phyloP scores from a whole-genome alignment of 2,329 filamentous ascomycete species.

The Colletotrichum truncatum region DNA sequence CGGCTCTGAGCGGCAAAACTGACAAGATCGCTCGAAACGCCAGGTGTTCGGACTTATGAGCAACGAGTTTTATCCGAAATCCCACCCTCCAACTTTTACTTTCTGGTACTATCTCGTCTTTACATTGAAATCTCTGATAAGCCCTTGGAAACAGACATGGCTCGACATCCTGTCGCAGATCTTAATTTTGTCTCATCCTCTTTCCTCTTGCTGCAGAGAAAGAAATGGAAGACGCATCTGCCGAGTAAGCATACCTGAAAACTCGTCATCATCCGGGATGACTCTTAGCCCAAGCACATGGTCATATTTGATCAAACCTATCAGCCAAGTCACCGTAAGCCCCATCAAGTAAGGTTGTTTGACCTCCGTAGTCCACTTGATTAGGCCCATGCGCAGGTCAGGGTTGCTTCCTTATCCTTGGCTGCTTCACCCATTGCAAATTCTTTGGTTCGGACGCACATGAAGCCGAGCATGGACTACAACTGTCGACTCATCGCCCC shows the following conservation, averaged over 20 bases:
- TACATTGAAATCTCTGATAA: neutral
- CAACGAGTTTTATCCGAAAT: too few species aligned
- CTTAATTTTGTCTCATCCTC: neutral
- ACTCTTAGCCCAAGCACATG: neutral
- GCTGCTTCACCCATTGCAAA: neutral
- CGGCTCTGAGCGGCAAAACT: too few species aligned
- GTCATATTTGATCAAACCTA: neutral
- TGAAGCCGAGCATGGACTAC: neutral
- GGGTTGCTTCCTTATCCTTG: neutral
- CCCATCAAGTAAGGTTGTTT: constrained; percentile 28
- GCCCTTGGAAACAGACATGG: neutral
- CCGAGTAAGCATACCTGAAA: neutral
- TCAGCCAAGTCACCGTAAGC: neutral
- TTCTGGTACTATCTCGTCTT: too few species aligned
- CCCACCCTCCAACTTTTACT: too few species aligned
- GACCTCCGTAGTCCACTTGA: neutral
- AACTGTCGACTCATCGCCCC: neutral
- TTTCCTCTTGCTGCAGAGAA: neutral
- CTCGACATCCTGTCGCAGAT: neutral
- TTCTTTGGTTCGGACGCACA: neutral
- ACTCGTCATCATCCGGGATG: neutral
- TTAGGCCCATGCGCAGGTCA: neutral
- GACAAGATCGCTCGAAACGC: too few species aligned
- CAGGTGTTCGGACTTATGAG: too few species aligned
- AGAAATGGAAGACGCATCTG: neutral